phyloP scores from a whole-genome alignment of 1,284 basidiomycete species.

The Malassezia equina region DNA sequence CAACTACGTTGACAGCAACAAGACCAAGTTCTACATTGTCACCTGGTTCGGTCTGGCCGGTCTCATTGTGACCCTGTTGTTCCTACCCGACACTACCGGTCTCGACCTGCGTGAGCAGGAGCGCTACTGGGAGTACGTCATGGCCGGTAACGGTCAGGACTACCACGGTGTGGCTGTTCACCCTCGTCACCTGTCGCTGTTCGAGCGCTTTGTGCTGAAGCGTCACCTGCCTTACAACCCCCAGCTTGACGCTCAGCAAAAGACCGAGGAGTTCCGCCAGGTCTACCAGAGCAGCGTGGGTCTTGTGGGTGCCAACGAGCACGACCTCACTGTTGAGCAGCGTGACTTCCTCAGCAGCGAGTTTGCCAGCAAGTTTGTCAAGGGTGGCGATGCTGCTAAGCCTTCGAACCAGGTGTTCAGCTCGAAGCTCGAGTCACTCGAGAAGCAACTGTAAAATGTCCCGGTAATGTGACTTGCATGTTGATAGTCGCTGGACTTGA shows the following conservation, averaged over 20 bases:
- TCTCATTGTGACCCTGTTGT: slow-evolving; percentile 51
- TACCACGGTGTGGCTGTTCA: slow-evolving; percentile 56
- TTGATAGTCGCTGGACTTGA: not conserved
- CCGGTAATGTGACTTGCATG: not conserved
- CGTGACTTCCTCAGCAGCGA: slow-evolving; percentile 29
- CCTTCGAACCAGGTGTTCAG: not conserved
- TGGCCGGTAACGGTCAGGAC: slow-evolving; percentile 50
- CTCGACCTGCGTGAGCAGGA: slow-evolving; percentile 55
- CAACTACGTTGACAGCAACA: slow-evolving; percentile 47
- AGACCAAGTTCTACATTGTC: slow-evolving; percentile 54
- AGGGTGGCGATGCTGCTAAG: slow-evolving; percentile 2
- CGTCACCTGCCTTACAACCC: slow-evolving; percentile 53
- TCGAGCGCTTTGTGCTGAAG: slow-evolving; percentile 52
- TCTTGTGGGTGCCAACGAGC: slow-evolving; percentile 11
- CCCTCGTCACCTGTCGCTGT: slow-evolving; percentile 53
- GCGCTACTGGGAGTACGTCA: slow-evolving; percentile 54
- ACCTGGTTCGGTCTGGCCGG: slow-evolving; percentile 54
- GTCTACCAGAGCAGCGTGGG: slow-evolving; percentile 44
- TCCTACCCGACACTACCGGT: slow-evolving; percentile 54
- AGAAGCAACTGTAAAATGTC: slow-evolving; percentile 14
- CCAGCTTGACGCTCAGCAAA: slow-evolving; percentile 51
- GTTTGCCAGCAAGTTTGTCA: slow-evolving; percentile 23
- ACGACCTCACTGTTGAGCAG: slow-evolving; percentile 31
- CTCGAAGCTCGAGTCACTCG: slow-evolving; percentile 15
- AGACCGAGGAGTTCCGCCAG: slow-evolving; percentile 52